A percentile compares a stretch with the other conserved stretches of the same genome.
Evolutionary conservation across 441 rosid genomes (phyloP).

Genomic region (Metrosideros polymorpha): DNA sequence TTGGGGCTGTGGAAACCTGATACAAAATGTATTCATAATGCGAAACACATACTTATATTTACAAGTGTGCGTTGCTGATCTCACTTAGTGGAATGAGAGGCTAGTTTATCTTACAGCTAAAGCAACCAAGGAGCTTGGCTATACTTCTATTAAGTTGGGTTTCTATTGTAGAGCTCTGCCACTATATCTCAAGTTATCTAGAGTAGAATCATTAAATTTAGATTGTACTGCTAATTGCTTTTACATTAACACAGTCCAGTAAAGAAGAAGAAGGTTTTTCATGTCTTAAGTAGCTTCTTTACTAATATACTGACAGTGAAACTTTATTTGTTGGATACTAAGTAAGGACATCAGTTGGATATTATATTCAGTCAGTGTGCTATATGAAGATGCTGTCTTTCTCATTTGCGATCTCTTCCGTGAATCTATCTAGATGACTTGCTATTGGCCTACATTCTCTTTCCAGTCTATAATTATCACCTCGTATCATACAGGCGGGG

Average conservation of each 20-base stretch:
- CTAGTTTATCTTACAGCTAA: neutral
- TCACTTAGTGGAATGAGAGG: neutral
- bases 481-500: conserved; percentile 57
- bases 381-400: no score
- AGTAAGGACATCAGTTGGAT: neutral
- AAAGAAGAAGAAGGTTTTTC: neutral
- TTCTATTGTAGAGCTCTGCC: neutral
- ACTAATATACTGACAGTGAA: neutral
- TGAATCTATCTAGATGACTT: no score
- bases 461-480: neutral
- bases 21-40: neutral
- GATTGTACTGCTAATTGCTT: neutral
- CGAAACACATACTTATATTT: neutral
- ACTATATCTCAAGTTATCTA: neutral
- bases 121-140: neutral
- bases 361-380: no score
- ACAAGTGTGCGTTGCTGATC: neutral
- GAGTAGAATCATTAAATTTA: neutral
- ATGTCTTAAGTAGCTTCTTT: neutral
- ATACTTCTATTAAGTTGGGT: neutral
- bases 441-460: no score
- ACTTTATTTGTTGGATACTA: neutral
- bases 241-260: neutral
- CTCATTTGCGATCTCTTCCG: no score
- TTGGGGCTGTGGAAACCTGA: neutral